A percentile compares a stretch with the other conserved stretches of the same genome.
Conservation (phyloP, 1,139 yeast species). For the Candida tunisiensis region DNA sequence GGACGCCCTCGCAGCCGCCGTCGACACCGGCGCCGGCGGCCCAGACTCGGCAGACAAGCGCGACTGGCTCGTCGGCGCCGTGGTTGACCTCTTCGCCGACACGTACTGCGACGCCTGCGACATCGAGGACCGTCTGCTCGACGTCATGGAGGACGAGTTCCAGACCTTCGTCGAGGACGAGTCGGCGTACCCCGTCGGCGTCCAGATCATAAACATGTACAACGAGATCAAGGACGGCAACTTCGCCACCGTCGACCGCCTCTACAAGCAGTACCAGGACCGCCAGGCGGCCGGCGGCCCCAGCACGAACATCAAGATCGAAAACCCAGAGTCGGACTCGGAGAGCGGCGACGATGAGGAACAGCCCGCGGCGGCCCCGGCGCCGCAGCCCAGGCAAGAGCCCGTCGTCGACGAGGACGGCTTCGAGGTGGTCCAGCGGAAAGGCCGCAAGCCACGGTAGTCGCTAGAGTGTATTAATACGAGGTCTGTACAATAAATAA, state of each 20-base stretch:
- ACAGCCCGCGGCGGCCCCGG: constrained; percentile 21
- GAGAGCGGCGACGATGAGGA: constrained; percentile 25
- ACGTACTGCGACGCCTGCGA: constrained; percentile 49
- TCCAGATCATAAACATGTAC: constrained; percentile 46
- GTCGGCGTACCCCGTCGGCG: constrained; percentile 63
- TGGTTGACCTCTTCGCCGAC: constrained; percentile 57
- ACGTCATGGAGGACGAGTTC: constrained; percentile 92
- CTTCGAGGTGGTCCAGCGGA: constrained; percentile 68
- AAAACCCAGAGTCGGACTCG: constrained; percentile 24
- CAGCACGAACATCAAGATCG: constrained; percentile 23
- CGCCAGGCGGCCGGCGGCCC: constrained; percentile 27
- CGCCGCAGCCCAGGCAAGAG: constrained; percentile 17
- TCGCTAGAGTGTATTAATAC: too few relatives aligned
- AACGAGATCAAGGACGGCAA: constrained; percentile 39
- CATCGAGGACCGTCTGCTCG: constrained; percentile 70
- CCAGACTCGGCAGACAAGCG: constrained; percentile 78
- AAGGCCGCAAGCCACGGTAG: constrained; percentile 5
- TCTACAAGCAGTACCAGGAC: constrained; percentile 42
- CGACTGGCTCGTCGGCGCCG: constrained; percentile 83
- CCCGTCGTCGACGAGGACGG: constrained; percentile 90
- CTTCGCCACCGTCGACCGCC: constrained; percentile 36
- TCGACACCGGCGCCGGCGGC: constrained; percentile 97
- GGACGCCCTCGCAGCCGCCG: constrained; percentile 83
- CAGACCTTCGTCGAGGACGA: constrained; percentile 82
- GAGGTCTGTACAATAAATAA: too few relatives aligned